phyloP scores from a whole-genome alignment of 495 filamentous ascomycete genomes.

The Glarea lozoyensis region DNA sequence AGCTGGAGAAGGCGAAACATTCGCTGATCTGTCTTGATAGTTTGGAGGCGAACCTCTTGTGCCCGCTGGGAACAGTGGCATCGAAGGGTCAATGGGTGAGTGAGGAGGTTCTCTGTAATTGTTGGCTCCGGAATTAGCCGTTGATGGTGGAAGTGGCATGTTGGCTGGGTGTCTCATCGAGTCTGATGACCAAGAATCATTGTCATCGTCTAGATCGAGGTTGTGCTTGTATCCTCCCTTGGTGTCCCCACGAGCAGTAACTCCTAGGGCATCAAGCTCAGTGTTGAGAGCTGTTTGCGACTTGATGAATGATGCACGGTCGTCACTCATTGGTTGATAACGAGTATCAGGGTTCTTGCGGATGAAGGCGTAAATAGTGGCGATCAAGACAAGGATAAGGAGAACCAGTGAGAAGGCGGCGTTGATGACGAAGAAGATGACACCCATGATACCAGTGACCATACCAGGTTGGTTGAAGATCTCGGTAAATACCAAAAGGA shows the following conservation, averaged over 20 bases:
- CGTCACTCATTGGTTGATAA: slow-evolving; percentile 95
- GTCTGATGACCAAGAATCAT: slow-evolving; percentile 48
- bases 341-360: slow-evolving; percentile 94
- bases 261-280: slow-evolving; percentile 88
- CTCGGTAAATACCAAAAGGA: slow-evolving; percentile 75
- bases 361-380: slow-evolving; percentile 71
- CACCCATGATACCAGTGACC: slow-evolving; percentile 87
- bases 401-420: slow-evolving; percentile 80
- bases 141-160: slow-evolving; percentile 24
- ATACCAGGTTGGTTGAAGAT: slow-evolving; percentile 78
- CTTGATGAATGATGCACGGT: slow-evolving; percentile 97
- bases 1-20: slow-evolving; percentile 5
- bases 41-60: slow-evolving; percentile 7
- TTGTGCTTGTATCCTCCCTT: slow-evolving; percentile 57
- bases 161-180: slow-evolving; percentile 30
- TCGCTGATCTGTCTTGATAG: slow-evolving; percentile 15
- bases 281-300: slow-evolving; percentile 83
- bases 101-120: slow-evolving; percentile 30
- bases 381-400: slow-evolving; percentile 78
- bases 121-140: slow-evolving; percentile 12
- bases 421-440: slow-evolving; percentile 89
- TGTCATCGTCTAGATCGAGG: slow-evolving; percentile 69
- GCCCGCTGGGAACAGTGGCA: slow-evolving; percentile 47
- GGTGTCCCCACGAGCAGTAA: slow-evolving; percentile 77
- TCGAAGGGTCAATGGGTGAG: slow-evolving; percentile 55